These are phyloP conservation scores for Pyrenophora teres DNA, from an alignment of 2,329 filamentous ascomycete genomes.

Conservation along the genomic window DNA sequence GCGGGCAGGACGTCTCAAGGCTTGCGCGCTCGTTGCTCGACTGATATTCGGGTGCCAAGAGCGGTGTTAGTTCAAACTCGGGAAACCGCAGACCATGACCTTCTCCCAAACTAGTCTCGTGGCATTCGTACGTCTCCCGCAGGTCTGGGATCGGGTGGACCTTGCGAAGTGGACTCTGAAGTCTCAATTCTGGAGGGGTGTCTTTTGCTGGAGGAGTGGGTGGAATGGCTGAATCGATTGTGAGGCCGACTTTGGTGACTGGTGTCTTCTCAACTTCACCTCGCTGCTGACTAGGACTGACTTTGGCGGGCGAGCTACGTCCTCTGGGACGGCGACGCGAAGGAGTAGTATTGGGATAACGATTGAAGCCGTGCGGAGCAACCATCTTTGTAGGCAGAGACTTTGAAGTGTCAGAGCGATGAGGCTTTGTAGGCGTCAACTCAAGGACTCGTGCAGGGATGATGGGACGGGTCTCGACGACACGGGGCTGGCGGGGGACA, in stretches of 20 bases:
- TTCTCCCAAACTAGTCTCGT: not conserved
- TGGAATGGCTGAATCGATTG: slow-evolving; percentile 25
- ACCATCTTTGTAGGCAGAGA: slow-evolving; percentile 30
- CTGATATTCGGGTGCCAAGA: slow-evolving; percentile 13
- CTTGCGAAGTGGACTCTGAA: slow-evolving; percentile 26
- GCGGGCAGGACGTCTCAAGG: slow-evolving; percentile 31
- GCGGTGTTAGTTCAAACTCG: slow-evolving; percentile 20
- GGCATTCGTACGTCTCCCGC: slow-evolving; percentile 17
- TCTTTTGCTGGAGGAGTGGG: slow-evolving; percentile 53
- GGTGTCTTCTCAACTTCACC: slow-evolving; percentile 6
- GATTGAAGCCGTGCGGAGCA: slow-evolving; percentile 17
- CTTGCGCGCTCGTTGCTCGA: slow-evolving; percentile 19
- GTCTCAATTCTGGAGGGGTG: slow-evolving; percentile 38
- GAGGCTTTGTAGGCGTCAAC: slow-evolving; percentile 17
- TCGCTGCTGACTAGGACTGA: slow-evolving; percentile 6
- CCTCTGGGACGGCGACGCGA: slow-evolving; percentile 4
- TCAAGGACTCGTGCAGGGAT: slow-evolving; percentile 15
- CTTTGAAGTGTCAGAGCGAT: slow-evolving; percentile 32
- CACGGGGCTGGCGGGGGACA: slow-evolving; percentile 19
- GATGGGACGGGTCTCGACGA: slow-evolving; percentile 21
- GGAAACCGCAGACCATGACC: slow-evolving; percentile 20
- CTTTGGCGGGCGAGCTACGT: slow-evolving; percentile 15
- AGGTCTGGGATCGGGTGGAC: slow-evolving; percentile 18
- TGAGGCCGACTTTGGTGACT: not conserved
- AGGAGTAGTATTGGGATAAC: slow-evolving; percentile 5